Evolutionary conservation across 1,139 yeast species (phyloP), one percentile per base, ranked within the genome.

Genomic region (Saccharomycopsis hybrid): DNA sequence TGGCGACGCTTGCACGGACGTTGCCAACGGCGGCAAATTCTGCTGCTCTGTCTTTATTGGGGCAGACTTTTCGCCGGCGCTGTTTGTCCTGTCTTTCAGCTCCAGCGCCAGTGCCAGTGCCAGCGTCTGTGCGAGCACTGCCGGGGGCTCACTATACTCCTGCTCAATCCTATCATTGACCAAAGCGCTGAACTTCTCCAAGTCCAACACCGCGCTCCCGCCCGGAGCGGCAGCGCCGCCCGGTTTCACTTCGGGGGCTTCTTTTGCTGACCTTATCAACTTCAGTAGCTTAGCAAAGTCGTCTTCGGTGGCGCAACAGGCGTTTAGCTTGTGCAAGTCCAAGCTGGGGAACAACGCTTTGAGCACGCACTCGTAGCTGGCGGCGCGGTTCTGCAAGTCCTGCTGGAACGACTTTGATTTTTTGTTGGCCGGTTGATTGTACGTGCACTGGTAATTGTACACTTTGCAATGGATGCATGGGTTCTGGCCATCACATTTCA

Each of bases 401-500:
- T 56, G 48, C 41, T 35, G 55, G 46, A 27, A 54, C 47, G 28
- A 31, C 36, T 37, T 57, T 46, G 68, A 66, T 59, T 79, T 77
- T 49, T 92, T 68, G 55, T 78, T 75, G 37, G 85, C 78, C 11
- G 92, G 92, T 60, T 82, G 85, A 60, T 82, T 82, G 60, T 83
- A 85, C 0, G 89, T 76, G 63, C 94, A 85, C 53, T 74, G 75
- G 64, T 84, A 86, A 7, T 88, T 81, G 65, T 88, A 89, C 1
- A 88, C 96, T 0, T 96, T 85, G 62, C 96, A 89, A 63, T 88
- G 96, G 44, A 88, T 85, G 67, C 96, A 89, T 1, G 96, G 96
- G 62, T 85, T 88, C 60, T 85, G 85, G 18, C 96, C 96, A 57
- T 89, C 96, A 67, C 97, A 89, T 63, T 87, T 88, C 57, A 90